Percentiles rank a stretch among this genome's conserved stretches.
Conservation (phyloP, 2,329 filamentous ascomycete genomes). For the Trichoderma pleuroti region DNA sequence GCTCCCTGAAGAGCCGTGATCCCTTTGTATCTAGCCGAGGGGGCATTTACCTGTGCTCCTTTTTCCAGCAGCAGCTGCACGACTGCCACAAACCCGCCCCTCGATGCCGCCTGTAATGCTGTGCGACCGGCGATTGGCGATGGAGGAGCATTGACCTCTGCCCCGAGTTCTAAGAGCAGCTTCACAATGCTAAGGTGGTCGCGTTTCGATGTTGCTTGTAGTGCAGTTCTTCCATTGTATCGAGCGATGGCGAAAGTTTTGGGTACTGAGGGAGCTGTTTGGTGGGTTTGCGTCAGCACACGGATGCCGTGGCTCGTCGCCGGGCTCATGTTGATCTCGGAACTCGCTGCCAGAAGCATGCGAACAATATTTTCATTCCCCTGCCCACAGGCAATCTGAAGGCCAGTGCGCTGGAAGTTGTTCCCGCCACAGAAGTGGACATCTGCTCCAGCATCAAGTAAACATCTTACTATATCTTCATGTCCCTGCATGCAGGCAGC, state of each 20-base stretch:
- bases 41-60: constrained; percentile 34
- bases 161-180: constrained; percentile 26
- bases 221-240: constrained; percentile 16
- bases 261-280: not conserved
- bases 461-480: constrained; percentile 23
- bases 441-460: constrained; percentile 28
- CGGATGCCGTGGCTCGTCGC: not conserved
- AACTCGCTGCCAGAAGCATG: constrained; percentile 9
- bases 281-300: not conserved
- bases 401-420: constrained; percentile 37
- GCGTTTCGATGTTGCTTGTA: constrained; percentile 19
- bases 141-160: constrained; percentile 31
- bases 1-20: constrained; percentile 39
- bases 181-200: constrained; percentile 18
- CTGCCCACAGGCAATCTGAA: constrained; percentile 35
- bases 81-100: constrained; percentile 24
- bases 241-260: constrained; percentile 5
- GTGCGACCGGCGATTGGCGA: constrained; percentile 8
- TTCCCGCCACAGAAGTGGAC: constrained; percentile 25
- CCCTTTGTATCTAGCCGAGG: constrained; percentile 34
- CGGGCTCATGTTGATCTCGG: constrained; percentile 5
- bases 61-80: constrained; percentile 28
- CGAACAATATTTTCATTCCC: constrained; percentile 23
- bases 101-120: constrained; percentile 37
- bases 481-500: constrained; percentile 33